Evolutionary conservation across 495 filamentous ascomycete genomes (phyloP).

Genomic region (Tuber umbilicatum): DNA sequence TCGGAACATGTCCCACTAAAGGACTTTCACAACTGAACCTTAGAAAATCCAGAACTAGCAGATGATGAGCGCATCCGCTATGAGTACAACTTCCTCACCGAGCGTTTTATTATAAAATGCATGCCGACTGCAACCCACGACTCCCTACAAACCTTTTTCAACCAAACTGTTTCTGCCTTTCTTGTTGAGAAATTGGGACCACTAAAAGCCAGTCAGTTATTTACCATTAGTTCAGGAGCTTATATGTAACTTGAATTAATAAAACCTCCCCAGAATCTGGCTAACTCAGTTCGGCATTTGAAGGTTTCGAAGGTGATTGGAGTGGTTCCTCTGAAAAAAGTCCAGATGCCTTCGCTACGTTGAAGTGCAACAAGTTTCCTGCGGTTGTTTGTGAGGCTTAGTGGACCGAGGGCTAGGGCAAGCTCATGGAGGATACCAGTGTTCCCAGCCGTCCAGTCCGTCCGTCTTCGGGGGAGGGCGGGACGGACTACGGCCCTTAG

Average conservation of each 20-base stretch:
- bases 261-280: not conserved
- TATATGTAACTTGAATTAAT: not conserved
- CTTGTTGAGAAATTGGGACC: not conserved
- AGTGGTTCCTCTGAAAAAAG: not conserved
- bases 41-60: not conserved
- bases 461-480: too few relatives aligned
- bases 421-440: not conserved
- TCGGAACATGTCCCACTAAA: not conserved
- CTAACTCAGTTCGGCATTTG: not conserved
- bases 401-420: not conserved
- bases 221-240: not conserved
- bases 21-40: not conserved
- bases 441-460: too few relatives aligned
- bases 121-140: not conserved
- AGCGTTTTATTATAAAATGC: not conserved
- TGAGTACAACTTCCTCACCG: not conserved
- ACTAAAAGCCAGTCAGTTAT: not conserved
- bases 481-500: too few relatives aligned
- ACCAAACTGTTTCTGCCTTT: not conserved
- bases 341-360: not conserved
- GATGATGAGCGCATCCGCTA: not conserved
- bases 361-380: not conserved
- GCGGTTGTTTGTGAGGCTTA: not conserved
- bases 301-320: not conserved
- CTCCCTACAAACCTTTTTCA: not conserved